Evolutionary conservation across 306 rosid genomes (phyloP).

Genomic region (Vigna unguiculata): DNA sequence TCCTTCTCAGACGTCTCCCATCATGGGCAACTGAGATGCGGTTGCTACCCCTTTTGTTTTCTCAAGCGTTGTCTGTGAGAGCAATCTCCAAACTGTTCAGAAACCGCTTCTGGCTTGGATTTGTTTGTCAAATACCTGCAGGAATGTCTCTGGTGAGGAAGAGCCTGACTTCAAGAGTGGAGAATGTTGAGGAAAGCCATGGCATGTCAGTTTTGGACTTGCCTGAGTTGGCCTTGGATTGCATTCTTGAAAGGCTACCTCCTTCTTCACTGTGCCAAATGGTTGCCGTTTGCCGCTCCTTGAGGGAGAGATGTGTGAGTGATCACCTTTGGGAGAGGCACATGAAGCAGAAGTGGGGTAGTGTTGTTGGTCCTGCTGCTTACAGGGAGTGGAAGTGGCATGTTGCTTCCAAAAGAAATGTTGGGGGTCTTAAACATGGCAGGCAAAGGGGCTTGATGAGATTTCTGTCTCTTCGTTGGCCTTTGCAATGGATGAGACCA

Average conservation of each 20-base stretch:
- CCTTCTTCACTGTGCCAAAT: conserved; percentile 62
- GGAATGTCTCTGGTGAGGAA: conserved; percentile 60
- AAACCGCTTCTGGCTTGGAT: conserved; percentile 42
- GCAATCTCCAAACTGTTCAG: conserved; percentile 41
- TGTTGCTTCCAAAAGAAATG: conserved; percentile 57
- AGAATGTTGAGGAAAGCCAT: conserved; percentile 62
- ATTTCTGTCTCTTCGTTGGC: conserved; percentile 67
- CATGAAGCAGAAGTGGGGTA: conserved; percentile 76
- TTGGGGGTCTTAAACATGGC: conserved; percentile 52
- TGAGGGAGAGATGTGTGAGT: conserved; percentile 76
- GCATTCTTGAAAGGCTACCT: conserved; percentile 78
- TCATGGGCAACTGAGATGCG: conserved; percentile 64
- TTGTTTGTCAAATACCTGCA: conserved; percentile 45
- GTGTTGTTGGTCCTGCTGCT: conserved; percentile 71
- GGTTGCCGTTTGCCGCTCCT: conserved; percentile 68
- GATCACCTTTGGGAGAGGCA: conserved; percentile 85
- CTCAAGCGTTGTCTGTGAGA: conserved; percentile 45
- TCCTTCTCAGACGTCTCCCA: conserved; percentile 58
- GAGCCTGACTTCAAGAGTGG: conserved; percentile 55
- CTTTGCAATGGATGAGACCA: conserved; percentile 70
- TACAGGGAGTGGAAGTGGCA: conserved; percentile 74
- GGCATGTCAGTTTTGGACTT: conserved; percentile 68
- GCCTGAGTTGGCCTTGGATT: conserved; percentile 78
- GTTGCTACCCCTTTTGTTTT: conserved; percentile 56
- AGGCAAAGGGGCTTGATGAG: conserved; percentile 63